Percentiles rank a stretch among this genome's conserved stretches.
Evolutionary conservation across 345 rosid species (phyloP).

Genomic region (Rhodamnia argentea): DNA sequence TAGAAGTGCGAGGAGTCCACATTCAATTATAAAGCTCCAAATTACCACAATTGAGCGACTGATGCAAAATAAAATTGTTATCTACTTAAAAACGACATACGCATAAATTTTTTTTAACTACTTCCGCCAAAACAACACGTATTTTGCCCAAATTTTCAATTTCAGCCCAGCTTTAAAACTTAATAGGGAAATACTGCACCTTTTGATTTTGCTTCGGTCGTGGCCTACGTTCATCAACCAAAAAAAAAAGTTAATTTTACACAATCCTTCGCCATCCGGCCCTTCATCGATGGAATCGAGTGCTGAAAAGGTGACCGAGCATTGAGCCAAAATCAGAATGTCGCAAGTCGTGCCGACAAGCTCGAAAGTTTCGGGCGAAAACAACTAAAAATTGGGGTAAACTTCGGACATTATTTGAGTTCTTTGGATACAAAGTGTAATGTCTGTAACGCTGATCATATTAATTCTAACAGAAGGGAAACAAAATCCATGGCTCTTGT

Average conservation of each 20-base stretch:
- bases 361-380: background rate
- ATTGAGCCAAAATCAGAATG: background rate
- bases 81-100: background rate
- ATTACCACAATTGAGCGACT: background rate
- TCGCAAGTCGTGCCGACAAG: background rate
- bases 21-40: background rate
- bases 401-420: background rate
- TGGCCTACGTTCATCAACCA: background rate
- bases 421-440: background rate
- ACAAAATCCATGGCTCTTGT: background rate
- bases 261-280: background rate
- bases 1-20: background rate
- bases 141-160: background rate
- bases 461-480: background rate
- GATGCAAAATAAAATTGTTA: background rate
- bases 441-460: too few relatives aligned
- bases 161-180: background rate
- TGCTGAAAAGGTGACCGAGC: background rate
- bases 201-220: background rate
- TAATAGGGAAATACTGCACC: background rate
- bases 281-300: background rate
- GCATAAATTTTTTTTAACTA: background rate
- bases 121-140: background rate
- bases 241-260: background rate
- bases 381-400: background rate